Evolutionary conservation across 768 basidiomycete species (phyloP).

Genomic region (Lentinula aciculospora): DNA sequence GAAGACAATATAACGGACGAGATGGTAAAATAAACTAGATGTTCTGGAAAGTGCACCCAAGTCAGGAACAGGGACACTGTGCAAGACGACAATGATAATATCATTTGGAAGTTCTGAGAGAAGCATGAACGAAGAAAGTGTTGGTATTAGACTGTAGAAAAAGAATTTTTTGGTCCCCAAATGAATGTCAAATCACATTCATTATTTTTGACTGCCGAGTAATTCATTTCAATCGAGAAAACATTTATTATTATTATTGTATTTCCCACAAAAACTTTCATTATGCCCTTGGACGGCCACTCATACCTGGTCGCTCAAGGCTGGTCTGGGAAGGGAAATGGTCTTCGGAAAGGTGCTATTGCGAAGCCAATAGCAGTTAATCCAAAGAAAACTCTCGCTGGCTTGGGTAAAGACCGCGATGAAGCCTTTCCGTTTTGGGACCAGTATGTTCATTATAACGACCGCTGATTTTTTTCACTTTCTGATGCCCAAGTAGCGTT

Average conservation of each 20-base stretch:
- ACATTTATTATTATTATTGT: not conserved
- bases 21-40: slow-evolving; percentile 28
- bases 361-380: slow-evolving; percentile 69
- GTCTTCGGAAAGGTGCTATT: slow-evolving; percentile 80
- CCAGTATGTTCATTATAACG: slow-evolving; percentile 54
- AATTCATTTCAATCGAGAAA: not conserved
- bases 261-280: not conserved
- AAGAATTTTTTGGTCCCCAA: too few relatives aligned
- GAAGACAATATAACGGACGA: slow-evolving; percentile 34
- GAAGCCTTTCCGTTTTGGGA: slow-evolving; percentile 99
- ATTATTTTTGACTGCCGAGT: not conserved
- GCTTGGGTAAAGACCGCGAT: slow-evolving; percentile 89
- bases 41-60: slow-evolving; percentile 35
- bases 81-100: slow-evolving; percentile 37
- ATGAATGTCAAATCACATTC: not conserved
- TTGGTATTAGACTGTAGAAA: too few relatives aligned
- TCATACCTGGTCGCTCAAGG: slow-evolving; percentile 75
- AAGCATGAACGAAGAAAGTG: too few relatives aligned
- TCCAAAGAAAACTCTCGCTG: slow-evolving; percentile 81
- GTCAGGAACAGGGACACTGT: slow-evolving; percentile 36
- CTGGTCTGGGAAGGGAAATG: slow-evolving; percentile 83
- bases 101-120: not conserved
- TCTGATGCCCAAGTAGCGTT: slow-evolving; percentile 40
- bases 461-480: not conserved
- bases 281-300: slow-evolving; percentile 69